Base-by-base conservation (phyloP, 2,329 filamentous ascomycete genomes). In the Aureobasidium leucospermi region DNA sequence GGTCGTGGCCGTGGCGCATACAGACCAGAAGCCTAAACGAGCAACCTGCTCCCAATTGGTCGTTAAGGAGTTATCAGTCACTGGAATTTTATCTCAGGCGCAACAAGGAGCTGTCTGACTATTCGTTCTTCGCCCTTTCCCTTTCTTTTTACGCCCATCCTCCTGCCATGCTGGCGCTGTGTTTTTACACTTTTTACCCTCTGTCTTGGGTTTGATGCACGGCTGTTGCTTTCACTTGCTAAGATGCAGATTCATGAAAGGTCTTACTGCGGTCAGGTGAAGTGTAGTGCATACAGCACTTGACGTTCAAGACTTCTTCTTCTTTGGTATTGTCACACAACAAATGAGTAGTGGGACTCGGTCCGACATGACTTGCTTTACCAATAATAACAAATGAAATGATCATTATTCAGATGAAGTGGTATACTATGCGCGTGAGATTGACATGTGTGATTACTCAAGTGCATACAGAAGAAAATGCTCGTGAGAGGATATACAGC, bases 81-180 rank as follows among this genome's bases (percentile, higher is more conserved):
- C 52, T 16, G 52, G 39, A 43, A 28, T 55, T 16, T 23, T 16
- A 15, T n/a, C 39, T 41, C 38, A 47, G 45, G 45, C 45, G 45
- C 45, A 56, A 56, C 41, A 32, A 45, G 52, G 52, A 36, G 38
- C 41, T 46, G 32, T 56, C 41, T 29, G 23, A 42, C 41, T 56
- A 45, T 56, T 46, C 41, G 48, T 52, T 41, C 41, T 41, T 36
- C 11, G 39, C 41, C 29, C 15, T 34, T 56, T 45, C 19, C 28
- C 10, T 41, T 56, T 56, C 41, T 56, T 38, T 31, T 46, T 56
- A 45, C 32, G 23, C 52, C 32, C 38, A 23, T 46, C 16, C 15
- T 31, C 42, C 16, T 9, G 29, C 45, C 28, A 8, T 13, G 42
- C n/a, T 53, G 36, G 28, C 45, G 39, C 13, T 9, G 19, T 41